Evolutionary conservation across 768 basidiomycete genomes (phyloP), one percentile per base, ranked within the genome.

Genomic region (Butyriboletus loyo): DNA sequence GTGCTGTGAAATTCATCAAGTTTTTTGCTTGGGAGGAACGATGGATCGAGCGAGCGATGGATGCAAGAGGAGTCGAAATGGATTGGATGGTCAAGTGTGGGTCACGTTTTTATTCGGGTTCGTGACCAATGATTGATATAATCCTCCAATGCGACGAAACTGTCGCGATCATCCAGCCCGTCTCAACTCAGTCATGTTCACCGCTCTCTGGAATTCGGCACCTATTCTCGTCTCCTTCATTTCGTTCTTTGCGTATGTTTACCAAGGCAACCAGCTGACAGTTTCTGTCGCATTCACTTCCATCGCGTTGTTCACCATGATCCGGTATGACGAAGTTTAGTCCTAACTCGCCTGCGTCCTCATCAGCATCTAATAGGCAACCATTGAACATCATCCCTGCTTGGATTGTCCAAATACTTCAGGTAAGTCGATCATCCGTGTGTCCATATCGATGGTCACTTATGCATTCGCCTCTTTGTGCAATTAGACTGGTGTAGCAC

Each of bases 201-300:
- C 77, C 14, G 59, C 83, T 5, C 72, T 93, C 10, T 96, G 89
- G 89, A 79, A 75, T 2, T 74, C 77, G 9, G 88, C 89, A 0
- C 93, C 93, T 0, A 85, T 92, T 43, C 66, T 89, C 13, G 83
- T 96, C 17, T 91, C 90, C 1, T 77, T 93, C 50, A 78, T 89
- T 15, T 84, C 88, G 2, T 96, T 96, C 77, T 76, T 83, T 61
- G 77, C 76, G 19, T 92, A 82, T 55, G 82, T 94, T 25, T 71
- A 82, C 56, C 82, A 79, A 57, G 87, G 89, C 1, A 80, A 91
- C 41, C 73, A 89, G 64, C 67, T 98, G 42, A 87, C 90, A 0
- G 77, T 94, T 44, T 77, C 86, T 9, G 77, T 83, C 17, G 94
- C 95, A 0, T 96, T 96, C 65, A 96, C 94, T 81, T 76, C 92